A percentile compares a stretch with the other conserved stretches of the same genome.
phyloP scores from a whole-genome alignment of 257 asterid genomes.

The Nicotiana tabacum region DNA sequence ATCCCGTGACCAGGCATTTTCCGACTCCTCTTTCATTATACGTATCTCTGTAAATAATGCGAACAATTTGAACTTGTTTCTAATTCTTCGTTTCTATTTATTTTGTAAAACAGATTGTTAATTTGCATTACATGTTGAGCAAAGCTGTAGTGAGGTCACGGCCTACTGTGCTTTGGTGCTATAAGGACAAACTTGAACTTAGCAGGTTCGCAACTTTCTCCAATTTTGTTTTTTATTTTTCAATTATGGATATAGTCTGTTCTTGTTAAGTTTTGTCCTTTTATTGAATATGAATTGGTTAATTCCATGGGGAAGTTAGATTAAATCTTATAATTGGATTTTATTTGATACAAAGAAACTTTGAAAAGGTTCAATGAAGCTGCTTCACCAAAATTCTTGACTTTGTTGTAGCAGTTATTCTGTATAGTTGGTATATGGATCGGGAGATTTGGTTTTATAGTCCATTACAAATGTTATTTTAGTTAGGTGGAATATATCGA shows the following conservation, averaged over 20 bases:
- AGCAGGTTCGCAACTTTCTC: constrained; percentile 54
- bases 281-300: background rate
- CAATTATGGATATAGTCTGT: background rate
- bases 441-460: no score
- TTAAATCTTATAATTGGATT: background rate
- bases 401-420: background rate
- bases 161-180: constrained; percentile 92
- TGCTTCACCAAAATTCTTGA: background rate
- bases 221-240: background rate
- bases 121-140: constrained; percentile 65
- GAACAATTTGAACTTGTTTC: background rate
- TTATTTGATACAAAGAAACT: background rate
- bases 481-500: no score
- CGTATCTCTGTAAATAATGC: background rate
- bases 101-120: constrained; percentile 47
- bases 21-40: background rate
- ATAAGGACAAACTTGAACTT: constrained; percentile 83
- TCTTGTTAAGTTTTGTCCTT: background rate
- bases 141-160: constrained; percentile 64
- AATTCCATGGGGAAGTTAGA: background rate
- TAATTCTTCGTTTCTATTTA: background rate
- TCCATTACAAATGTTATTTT: no score
- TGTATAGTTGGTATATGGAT: no score
- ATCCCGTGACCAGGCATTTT: constrained; percentile 59
- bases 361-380: background rate